These are phyloP conservation scores for Podospora appendiculata DNA, from an alignment of 495 filamentous ascomycete genomes.

Conservation along the genomic window DNA sequence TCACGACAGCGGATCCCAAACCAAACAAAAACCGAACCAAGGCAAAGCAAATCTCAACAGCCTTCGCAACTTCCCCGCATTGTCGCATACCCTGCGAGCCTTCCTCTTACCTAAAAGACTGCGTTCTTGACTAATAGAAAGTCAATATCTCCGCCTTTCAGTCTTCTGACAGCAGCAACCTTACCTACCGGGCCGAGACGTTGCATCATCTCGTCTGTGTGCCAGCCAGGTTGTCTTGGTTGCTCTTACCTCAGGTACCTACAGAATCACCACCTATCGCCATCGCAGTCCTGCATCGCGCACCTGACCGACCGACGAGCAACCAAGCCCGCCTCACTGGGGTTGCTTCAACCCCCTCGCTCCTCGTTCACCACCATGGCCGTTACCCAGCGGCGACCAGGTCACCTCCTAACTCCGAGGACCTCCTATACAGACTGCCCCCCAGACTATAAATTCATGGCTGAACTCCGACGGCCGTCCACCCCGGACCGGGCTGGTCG, in stretches of 20 bases:
- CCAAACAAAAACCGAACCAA: background rate
- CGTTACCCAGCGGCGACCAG: slow-evolving; percentile 16
- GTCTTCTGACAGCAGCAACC: background rate
- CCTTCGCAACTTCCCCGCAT: slow-evolving; percentile 35
- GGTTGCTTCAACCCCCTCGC: slow-evolving; percentile 5
- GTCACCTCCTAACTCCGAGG: slow-evolving; percentile 9
- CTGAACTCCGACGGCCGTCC: slow-evolving; percentile 8
- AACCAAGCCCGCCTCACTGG: background rate
- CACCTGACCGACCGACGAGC: slow-evolving; percentile 20
- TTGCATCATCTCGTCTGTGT: too few species aligned
- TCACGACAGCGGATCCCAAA: slow-evolving; percentile 15
- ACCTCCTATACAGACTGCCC: slow-evolving; percentile 7
- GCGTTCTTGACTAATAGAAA: slow-evolving; percentile 45
- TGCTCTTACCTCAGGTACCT: too few species aligned
- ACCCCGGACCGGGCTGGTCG: slow-evolving; percentile 36
- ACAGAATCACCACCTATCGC: slow-evolving; percentile 7
- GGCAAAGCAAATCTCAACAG: slow-evolving; percentile 1
- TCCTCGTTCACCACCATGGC: slow-evolving; percentile 14
- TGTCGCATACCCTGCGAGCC: slow-evolving; percentile 18
- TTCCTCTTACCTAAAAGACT: slow-evolving; percentile 42
- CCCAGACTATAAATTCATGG: slow-evolving; percentile 24
- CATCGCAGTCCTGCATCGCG: slow-evolving; percentile 17
- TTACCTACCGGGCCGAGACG: slow-evolving; percentile 6
- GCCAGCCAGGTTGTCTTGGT: too few species aligned
- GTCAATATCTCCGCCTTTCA: slow-evolving; percentile 11